Evolutionary conservation across 2,329 filamentous ascomycete species (phyloP).

Genomic region (Aspergillus eucalypticola): DNA sequence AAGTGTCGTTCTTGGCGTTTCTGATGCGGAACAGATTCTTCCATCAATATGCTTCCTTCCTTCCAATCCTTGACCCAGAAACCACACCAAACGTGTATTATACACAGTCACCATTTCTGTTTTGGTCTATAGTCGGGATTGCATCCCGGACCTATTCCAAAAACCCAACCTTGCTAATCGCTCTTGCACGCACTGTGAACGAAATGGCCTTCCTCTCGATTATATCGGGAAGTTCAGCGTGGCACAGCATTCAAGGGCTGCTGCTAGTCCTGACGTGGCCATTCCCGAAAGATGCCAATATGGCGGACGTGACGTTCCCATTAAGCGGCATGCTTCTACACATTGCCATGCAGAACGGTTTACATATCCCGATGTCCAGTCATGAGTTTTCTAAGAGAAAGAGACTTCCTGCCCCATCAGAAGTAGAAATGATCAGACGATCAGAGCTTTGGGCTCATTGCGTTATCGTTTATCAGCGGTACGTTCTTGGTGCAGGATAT

Average conservation of each 20-base stretch:
- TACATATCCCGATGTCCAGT: constrained; percentile 45
- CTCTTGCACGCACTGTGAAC: constrained; percentile 35
- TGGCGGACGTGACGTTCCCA: constrained; percentile 38
- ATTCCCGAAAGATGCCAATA: constrained; percentile 37
- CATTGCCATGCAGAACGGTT: constrained; percentile 45
- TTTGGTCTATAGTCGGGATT: constrained; percentile 67
- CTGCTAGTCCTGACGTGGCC: constrained; percentile 45
- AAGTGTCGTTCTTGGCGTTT: no score
- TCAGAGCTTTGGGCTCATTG: constrained; percentile 45
- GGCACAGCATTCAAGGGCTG: constrained; percentile 40
- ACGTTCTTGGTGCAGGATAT: not conserved
- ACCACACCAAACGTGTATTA: constrained; percentile 73
- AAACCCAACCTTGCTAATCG: constrained; percentile 42
- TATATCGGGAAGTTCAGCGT: constrained; percentile 29
- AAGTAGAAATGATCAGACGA: constrained; percentile 39
- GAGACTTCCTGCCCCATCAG: constrained; percentile 28
- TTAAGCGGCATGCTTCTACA: constrained; percentile 43
- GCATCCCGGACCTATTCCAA: constrained; percentile 39
- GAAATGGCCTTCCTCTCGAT: constrained; percentile 42
- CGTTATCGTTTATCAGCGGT: constrained; percentile 44
- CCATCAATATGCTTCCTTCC: constrained; percentile 38
- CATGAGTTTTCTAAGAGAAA: constrained; percentile 44
- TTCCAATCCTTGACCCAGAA: constrained; percentile 44
- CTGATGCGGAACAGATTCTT: constrained; percentile 34
- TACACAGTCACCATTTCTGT: constrained; percentile 75